phyloP scores from a whole-genome alignment of 495 filamentous ascomycete genomes.

The Xylaria longipes region DNA sequence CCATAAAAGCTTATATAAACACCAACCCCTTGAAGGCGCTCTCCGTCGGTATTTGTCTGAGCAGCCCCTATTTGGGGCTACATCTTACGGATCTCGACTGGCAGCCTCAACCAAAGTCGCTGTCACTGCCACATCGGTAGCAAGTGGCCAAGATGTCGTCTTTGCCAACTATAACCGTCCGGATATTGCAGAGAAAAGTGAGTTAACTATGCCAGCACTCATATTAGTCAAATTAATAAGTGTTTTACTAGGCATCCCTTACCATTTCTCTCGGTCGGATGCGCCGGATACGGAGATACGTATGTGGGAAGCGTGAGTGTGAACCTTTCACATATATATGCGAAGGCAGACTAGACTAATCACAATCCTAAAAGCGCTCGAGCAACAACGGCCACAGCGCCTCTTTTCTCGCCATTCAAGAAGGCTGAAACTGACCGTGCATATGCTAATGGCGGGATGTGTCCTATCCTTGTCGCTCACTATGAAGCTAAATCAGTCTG shows the following conservation, averaged over 20 bases:
- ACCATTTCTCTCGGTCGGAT: constrained; percentile 55
- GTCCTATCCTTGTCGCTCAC: constrained; percentile 55
- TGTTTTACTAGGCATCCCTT: constrained; percentile 31
- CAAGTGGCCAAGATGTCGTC: constrained; percentile 47
- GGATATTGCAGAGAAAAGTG: constrained; percentile 26
- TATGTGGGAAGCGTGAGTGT: constrained; percentile 59
- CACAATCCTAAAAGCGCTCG: constrained; percentile 38
- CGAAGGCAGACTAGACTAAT: constrained; percentile 28
- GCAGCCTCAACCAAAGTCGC: constrained; percentile 51
- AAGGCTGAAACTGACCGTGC: constrained; percentile 43
- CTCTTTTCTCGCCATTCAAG: constrained; percentile 54
- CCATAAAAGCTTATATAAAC: constrained; percentile 51
- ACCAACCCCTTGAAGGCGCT: constrained; percentile 44
- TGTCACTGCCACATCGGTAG: constrained; percentile 50
- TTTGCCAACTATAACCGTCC: constrained; percentile 62
- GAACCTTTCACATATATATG: not conserved
- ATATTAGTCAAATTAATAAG: not conserved
- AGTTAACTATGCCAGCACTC: not conserved
- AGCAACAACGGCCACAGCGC: constrained; percentile 57
- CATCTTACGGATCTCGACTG: constrained; percentile 33
- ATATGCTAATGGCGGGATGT: constrained; percentile 57
- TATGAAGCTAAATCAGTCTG: constrained; percentile 57
- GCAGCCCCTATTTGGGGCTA: constrained; percentile 48
- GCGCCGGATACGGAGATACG: constrained; percentile 50
- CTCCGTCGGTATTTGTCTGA: constrained; percentile 42